phyloP scores from a whole-genome alignment of 371 early-diverging fungal species.

The Vittaforma corneae region DNA sequence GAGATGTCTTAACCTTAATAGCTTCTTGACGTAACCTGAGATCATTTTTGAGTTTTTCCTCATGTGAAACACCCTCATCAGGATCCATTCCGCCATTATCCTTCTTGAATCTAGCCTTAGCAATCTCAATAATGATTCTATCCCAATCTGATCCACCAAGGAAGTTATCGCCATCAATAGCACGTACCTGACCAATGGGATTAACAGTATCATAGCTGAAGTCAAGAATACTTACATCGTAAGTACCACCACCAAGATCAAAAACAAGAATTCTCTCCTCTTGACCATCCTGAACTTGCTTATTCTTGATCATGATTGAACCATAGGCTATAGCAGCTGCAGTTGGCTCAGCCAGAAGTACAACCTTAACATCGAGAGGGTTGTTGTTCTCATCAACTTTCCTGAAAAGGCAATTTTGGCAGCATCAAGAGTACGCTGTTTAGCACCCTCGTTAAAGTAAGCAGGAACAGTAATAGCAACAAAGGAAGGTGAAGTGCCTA shows the following conservation, averaged over 20 bases:
- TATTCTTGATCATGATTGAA: slow-evolving; percentile 64
- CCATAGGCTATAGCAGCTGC: slow-evolving; percentile 94
- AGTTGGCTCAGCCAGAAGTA: slow-evolving; percentile 69
- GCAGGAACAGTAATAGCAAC: slow-evolving; percentile 64
- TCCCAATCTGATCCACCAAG: slow-evolving; percentile 60
- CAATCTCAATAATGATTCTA: slow-evolving; percentile 54
- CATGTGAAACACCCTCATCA: slow-evolving; percentile 56
- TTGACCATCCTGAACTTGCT: slow-evolving; percentile 52
- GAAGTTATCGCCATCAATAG: slow-evolving; percentile 59
- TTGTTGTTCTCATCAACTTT: slow-evolving; percentile 23
- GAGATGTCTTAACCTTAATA: slow-evolving; percentile 32
- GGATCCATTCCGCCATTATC: slow-evolving; percentile 20
- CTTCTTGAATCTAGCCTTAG: slow-evolving; percentile 41
- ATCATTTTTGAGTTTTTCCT: slow-evolving; percentile 58
- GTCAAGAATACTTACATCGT: slow-evolving; percentile 59
- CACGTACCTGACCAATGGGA: slow-evolving; percentile 48
- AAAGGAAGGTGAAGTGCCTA: slow-evolving; percentile 89
- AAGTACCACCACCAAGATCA: slow-evolving; percentile 61
- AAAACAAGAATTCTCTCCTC: slow-evolving; percentile 62
- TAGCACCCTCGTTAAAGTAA: slow-evolving; percentile 59
- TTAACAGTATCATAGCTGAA: slow-evolving; percentile 5
- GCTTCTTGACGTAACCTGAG: slow-evolving; percentile 60
- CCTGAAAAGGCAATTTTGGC: slow-evolving; percentile 46
- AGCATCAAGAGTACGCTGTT: slow-evolving; percentile 54
- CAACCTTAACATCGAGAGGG: slow-evolving; percentile 35